Evolutionary conservation across 2,329 filamentous ascomycete genomes (phyloP).

Genomic region (Paraconiothyrium sp.): DNA sequence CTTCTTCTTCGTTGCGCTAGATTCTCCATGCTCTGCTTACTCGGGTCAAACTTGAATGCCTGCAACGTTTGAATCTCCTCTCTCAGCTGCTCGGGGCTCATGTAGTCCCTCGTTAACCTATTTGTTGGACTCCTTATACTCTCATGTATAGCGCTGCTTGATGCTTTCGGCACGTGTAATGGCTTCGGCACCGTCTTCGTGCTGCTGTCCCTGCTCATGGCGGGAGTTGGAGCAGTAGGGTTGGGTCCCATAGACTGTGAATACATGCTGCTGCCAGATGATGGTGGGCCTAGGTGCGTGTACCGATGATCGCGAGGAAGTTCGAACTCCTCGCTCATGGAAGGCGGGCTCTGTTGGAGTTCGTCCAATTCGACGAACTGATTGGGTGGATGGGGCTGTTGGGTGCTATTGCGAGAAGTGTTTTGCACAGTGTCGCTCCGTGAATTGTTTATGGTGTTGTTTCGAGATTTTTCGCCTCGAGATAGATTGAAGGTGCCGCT

Average conservation of each 20-base stretch:
- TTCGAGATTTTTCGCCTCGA: conserved; percentile 1
- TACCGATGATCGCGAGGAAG: conserved; percentile 7
- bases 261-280: conserved; percentile 15
- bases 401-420: not conserved
- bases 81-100: conserved; percentile 16
- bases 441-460: conserved; percentile 6
- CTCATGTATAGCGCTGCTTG: conserved; percentile 7
- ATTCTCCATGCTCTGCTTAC: conserved; percentile 14
- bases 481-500: conserved; percentile 12
- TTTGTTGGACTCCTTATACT: conserved; percentile 12
- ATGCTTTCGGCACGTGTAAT: conserved; percentile 9
- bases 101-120: conserved; percentile 7
- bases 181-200: conserved; percentile 4
- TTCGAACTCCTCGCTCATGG: conserved; percentile 12
- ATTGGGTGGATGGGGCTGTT: not conserved
- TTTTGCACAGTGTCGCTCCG: conserved; percentile 11
- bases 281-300: conserved; percentile 7
- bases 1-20: conserved; percentile 12
- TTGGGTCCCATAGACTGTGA: conserved; percentile 8
- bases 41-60: conserved; percentile 17
- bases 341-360: conserved; percentile 1
- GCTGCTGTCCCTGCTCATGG: conserved; percentile 1
- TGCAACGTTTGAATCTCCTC: conserved; percentile 18
- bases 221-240: not conserved
- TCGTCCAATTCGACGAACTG: conserved; percentile 5